Conservation (phyloP, 2,329 filamentous ascomycete genomes). For the Orbilia quercus region DNA sequence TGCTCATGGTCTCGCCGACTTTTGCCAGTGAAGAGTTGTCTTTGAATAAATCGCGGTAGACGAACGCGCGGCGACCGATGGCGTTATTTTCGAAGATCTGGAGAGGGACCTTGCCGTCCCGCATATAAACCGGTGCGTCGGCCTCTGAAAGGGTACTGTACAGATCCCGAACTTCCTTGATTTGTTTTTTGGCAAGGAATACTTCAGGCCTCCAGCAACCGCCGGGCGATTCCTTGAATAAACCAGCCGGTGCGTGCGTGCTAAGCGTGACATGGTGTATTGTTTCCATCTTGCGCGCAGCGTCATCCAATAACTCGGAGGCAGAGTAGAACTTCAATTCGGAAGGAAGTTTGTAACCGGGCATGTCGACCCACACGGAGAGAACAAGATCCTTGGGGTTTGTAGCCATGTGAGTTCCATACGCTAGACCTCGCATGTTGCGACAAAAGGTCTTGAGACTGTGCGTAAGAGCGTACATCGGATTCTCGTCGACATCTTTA, state of each 20-base stretch:
- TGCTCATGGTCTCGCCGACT: slow-evolving; percentile 45
- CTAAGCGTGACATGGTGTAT: slow-evolving; percentile 53
- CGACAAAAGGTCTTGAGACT: slow-evolving; percentile 51
- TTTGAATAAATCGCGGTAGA: slow-evolving; percentile 44
- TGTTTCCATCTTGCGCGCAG: slow-evolving; percentile 46
- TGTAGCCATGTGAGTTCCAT: slow-evolving; percentile 45
- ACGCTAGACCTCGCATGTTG: slow-evolving; percentile 50
- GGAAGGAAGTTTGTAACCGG: slow-evolving; percentile 45
- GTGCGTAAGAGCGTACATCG: slow-evolving; percentile 43
- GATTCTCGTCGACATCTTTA: slow-evolving; percentile 44
- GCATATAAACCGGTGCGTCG: slow-evolving; percentile 42
- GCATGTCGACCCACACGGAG: slow-evolving; percentile 48
- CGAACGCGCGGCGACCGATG: slow-evolving; percentile 47
- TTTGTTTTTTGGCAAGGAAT: slow-evolving; percentile 43
- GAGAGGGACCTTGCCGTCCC: slow-evolving; percentile 37
- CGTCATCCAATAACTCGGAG: slow-evolving; percentile 41
- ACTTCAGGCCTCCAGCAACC: slow-evolving; percentile 48
- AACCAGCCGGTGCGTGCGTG: slow-evolving; percentile 46
- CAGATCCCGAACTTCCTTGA: slow-evolving; percentile 37
- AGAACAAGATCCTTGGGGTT: slow-evolving; percentile 45
- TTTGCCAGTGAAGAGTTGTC: slow-evolving; percentile 23
- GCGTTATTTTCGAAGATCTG: slow-evolving; percentile 35
- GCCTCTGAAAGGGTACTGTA: slow-evolving; percentile 49
- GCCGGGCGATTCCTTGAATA: slow-evolving; percentile 48
- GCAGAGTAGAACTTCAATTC: slow-evolving; percentile 36